Base-by-base conservation (phyloP, 768 basidiomycete species). In the Auriscalpium orientale region DNA sequence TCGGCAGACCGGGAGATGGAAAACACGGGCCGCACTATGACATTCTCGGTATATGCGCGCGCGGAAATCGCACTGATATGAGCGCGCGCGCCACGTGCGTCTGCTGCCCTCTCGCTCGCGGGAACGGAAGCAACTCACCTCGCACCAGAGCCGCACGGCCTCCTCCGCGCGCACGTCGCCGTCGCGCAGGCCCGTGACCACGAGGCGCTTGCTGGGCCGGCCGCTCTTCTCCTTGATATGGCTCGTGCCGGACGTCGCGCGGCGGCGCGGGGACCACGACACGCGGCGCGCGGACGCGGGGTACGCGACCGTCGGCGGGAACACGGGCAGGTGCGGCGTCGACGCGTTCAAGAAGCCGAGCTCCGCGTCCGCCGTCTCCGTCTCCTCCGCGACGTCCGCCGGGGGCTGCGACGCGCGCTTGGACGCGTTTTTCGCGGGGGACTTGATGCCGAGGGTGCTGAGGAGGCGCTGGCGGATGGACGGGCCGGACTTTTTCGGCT, bases 391-490 rank as follows among this genome's bases (percentile, higher is more conserved):
- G 16, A 35, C 44, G n/a, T 33, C 11, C 7, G 51, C 34, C 3
- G 20, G 2, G 53, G 58, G 37, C 52, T 55, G 46, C 38, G 61
- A 21, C 49, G 40, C 40, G 20, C 18, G 12, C 38, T 48, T 38
- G 40, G 18, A 21, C 38, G 53, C 6, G 52, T 1, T 10, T 16
- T 44, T 21, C 8, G 51, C 3, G 50, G 21, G 3, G 54, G 47
- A 45, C 53, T 53, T 44, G 61, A 61, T 10, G 60, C 61, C 56
- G 18, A 62, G 52, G 18, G 59, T 60, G 47, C 60, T 62, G 3
- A 62, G 59, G 16, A 62, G 38, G 40, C 61, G 61, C 9, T 51
- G 57, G 44, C 61, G 59, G 38, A 62, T 57, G 9, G 61, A 62
- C 21, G 35, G 35, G 53, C 43, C 34, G 8, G 52, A 45, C 5